Conservation (phyloP, 148 eudicot species). For the Talinum fruticosum region DNA sequence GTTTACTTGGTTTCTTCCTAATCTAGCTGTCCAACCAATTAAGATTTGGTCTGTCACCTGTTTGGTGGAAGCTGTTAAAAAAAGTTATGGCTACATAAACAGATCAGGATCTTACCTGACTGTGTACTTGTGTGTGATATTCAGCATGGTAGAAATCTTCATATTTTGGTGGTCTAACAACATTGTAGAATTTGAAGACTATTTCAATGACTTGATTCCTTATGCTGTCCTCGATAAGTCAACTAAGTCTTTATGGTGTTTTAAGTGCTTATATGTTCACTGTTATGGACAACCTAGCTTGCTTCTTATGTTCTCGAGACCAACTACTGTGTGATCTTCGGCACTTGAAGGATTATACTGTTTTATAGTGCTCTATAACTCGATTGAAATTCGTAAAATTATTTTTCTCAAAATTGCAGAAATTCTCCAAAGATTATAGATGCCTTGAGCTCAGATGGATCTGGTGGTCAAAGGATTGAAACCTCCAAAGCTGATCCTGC, state of each 20-base stretch:
- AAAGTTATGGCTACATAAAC: no score
- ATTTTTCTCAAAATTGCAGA: slow-evolving; percentile 33
- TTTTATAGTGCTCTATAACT: background rate
- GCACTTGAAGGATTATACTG: background rate
- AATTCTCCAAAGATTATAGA: slow-evolving; percentile 65
- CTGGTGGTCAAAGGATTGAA: slow-evolving; percentile 58
- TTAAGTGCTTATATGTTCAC: background rate
- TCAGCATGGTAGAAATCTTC: no score
- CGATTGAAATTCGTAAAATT: background rate
- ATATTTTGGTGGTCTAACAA: no score
- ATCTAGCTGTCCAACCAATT: no score
- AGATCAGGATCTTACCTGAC: no score
- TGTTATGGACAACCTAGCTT: background rate
- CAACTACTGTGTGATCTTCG: background rate
- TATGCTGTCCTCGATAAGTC: no score
- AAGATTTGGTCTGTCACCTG: no score
- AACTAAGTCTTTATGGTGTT: background rate
- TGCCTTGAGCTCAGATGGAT: slow-evolving; percentile 70
- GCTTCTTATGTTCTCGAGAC: background rate
- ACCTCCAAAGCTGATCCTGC: slow-evolving; percentile 52
- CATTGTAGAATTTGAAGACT: no score
- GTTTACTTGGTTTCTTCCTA: background rate
- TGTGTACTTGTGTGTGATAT: no score
- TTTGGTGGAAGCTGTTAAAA: no score
- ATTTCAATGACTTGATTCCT: no score